Percentiles rank a stretch among this genome's conserved stretches.
phyloP scores from a whole-genome alignment of 2,329 filamentous ascomycete genomes.

The Fusarium liriodendri region DNA sequence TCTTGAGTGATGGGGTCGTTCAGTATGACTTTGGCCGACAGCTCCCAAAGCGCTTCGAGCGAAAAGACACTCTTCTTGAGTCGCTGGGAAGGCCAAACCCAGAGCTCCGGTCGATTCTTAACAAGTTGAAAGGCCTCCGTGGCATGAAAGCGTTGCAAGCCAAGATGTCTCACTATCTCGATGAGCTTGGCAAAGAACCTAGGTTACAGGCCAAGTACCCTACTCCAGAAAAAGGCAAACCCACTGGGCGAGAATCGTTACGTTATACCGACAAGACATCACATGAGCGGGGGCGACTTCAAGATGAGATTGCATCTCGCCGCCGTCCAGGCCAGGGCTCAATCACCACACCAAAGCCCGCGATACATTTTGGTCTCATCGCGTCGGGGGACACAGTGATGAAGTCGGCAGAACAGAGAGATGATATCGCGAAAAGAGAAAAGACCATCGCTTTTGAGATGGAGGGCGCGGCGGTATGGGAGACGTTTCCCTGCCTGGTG shows the following conservation, averaged over 20 bases:
- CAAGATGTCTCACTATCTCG: neutral
- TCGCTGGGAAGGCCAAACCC: rapidly evolving
- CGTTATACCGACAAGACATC: too few relatives aligned
- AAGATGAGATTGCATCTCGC: neutral
- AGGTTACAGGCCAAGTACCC: neutral
- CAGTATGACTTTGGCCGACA: neutral
- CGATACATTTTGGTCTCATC: constrained; percentile 11
- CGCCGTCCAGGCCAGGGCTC: neutral
- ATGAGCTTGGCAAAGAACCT: neutral
- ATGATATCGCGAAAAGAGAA: neutral
- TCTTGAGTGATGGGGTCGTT: neutral
- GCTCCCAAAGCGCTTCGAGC: rapidly evolving
- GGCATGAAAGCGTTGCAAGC: rapidly evolving
- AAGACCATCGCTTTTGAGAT: constrained; percentile 25
- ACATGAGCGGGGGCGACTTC: too few relatives aligned
- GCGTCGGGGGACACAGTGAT: constrained; percentile 17
- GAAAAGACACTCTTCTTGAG: rapidly evolving
- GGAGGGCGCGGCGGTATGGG: constrained; percentile 25
- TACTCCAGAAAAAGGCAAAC: neutral
- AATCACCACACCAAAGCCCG: neutral
- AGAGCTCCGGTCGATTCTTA: rapidly evolving
- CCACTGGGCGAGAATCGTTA: too few relatives aligned
- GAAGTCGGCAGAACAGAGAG: constrained; percentile 6
- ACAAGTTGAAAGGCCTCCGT: neutral
- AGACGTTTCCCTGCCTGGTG: constrained; percentile 16